These are phyloP conservation scores for Termitomyces bulborhizus DNA, from an alignment of 768 basidiomycete genomes.

Conservation along the genomic window DNA sequence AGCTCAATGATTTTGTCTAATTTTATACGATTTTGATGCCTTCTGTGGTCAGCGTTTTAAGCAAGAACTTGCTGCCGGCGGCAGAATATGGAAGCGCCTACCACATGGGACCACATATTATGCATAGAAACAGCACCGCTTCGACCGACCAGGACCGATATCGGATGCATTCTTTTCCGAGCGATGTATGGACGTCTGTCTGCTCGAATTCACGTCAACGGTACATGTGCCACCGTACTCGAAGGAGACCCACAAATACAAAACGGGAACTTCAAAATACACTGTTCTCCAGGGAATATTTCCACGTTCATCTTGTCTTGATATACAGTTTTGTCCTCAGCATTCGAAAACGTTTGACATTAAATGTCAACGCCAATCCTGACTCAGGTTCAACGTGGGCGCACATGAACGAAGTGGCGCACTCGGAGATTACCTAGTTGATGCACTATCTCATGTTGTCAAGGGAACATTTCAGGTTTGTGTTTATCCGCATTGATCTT, in stretches of 20 bases:
- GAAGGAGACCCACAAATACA: not conserved
- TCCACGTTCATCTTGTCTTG: too few species aligned
- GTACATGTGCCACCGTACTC: too few species aligned
- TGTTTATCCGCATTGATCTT: not conserved
- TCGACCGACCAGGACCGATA: not conserved
- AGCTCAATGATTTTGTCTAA: not conserved
- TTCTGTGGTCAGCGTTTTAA: not conserved
- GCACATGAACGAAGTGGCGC: not conserved
- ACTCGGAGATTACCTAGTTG: not conserved
- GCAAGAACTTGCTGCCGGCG: conserved; percentile 1
- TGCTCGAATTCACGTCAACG: not conserved
- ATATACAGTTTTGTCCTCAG: not conserved
- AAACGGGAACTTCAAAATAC: not conserved
- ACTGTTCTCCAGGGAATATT: not conserved
- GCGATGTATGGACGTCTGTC: not conserved
- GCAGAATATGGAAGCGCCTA: not conserved
- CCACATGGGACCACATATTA: not conserved
- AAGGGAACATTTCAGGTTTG: not conserved
- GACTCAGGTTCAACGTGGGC: not conserved
- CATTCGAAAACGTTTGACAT: not conserved
- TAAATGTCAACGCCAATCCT: not conserved
- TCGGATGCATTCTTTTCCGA: not conserved
- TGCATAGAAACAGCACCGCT: not conserved
- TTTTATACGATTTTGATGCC: not conserved
- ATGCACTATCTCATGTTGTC: not conserved